Evolutionary conservation across 371 early-diverging fungal species (phyloP).

Genomic region (Umbelopsis sp.): DNA sequence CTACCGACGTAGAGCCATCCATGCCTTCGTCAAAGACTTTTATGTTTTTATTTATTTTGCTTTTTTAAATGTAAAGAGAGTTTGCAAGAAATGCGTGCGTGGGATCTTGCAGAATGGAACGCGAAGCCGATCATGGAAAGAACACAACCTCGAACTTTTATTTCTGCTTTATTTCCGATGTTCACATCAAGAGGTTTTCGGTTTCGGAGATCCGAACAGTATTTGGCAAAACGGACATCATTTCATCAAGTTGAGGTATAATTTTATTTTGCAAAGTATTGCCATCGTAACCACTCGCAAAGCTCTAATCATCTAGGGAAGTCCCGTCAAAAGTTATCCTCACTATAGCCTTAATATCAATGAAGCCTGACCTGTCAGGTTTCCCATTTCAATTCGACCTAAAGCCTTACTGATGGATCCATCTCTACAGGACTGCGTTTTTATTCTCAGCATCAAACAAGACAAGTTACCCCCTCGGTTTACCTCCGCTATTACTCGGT

Average conservation of each 20-base stretch:
- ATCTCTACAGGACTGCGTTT: conserved; percentile 8
- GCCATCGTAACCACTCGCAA: not conserved
- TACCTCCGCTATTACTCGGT: conserved; percentile 2
- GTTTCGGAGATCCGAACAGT: not conserved
- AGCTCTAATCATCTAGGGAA: not conserved
- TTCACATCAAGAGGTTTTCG: conserved; percentile 12
- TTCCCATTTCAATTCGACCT: not conserved
- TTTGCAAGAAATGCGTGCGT: not conserved
- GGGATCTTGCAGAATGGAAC: conserved; percentile 19
- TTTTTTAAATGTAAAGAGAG: not conserved
- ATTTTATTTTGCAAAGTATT: not conserved
- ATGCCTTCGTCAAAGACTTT: no score
- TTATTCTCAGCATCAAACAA: not conserved
- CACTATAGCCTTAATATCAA: not conserved
- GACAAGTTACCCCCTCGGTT: not conserved
- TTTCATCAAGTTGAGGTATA: conserved; percentile 14
- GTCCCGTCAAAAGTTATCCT: no score
- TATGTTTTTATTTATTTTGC: not conserved
- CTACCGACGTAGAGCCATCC: no score
- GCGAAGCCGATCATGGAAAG: conserved; percentile 14
- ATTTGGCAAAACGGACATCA: not conserved
- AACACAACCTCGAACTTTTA: conserved; percentile 13
- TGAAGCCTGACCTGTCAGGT: no score
- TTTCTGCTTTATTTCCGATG: conserved; percentile 19
- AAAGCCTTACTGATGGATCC: not conserved